Base-by-base conservation (phyloP, 1,139 yeast species). In the Pichia sp. region DNA sequence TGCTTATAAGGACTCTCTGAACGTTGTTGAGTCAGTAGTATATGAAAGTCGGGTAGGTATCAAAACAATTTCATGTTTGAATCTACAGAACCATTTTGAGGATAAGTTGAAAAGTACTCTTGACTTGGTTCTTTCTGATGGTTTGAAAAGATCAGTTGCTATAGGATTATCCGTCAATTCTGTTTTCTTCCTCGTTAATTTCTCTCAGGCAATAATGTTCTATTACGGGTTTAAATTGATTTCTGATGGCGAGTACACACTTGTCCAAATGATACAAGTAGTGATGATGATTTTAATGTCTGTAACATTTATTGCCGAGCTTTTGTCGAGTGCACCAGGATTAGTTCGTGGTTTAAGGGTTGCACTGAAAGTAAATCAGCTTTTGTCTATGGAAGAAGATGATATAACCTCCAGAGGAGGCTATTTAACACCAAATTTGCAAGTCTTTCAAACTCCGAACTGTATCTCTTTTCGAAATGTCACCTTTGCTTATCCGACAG, bases 151-250 rank as follows among this genome's bases (percentile, higher is more conserved):
- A 57, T 79, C 89, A 0, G 45, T 82, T 1, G 68, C 72, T 5
- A 77, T 84, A 5, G 88, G 89, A 0, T 65, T 85, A 49, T 93
- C 95, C 4, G 44, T 51, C 6, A 1, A 74, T 80, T 44, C 82
- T 90, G 0, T 58, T 79, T 4, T 74, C 78, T 66, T 85, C 8
- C 70, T 85, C 40, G 71, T 79, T 0, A 75, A 82, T 40, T 64
- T 80, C 9, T 82, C 90, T 1, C 88, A 89, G 52, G 86, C 88
- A 2, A 70, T 87, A 1, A 66, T 91, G 25, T 70, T 89, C 13
- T 90, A 79, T 66, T 90, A 83, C 64, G 98, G 97, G 0, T 74
- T 90, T 74, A 71, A 71, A 51, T 72, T 93, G 19, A 84, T 89
- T 1, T 80, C 85, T 0, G 59, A 62, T 1, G 73, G 72, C 0